Evolutionary conservation across 2,329 filamentous ascomycete genomes (phyloP).

Genomic region (Dendryphion nanum): DNA sequence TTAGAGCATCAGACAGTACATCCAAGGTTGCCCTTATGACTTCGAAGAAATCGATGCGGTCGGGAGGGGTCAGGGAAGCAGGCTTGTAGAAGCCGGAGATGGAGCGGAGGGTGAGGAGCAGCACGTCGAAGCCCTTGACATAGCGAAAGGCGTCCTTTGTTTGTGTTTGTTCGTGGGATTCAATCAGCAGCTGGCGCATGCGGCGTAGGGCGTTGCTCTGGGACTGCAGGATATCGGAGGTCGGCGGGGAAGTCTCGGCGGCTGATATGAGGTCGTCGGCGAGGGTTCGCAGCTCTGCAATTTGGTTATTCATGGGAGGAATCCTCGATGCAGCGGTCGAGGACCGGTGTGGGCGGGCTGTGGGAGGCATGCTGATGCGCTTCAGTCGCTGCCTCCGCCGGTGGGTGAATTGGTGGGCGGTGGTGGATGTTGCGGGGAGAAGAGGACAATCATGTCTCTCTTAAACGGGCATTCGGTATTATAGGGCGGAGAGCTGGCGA

Average conservation of each 20-base stretch:
- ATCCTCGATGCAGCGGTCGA: constrained; percentile 41
- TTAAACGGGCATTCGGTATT: no score
- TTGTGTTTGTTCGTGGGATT: constrained; percentile 48
- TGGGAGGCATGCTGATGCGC: constrained; percentile 30
- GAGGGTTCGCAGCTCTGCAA: constrained; percentile 38
- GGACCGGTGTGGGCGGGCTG: constrained; percentile 36
- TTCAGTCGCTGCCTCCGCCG: constrained; percentile 28
- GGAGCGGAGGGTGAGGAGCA: constrained; percentile 67
- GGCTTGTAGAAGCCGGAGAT: constrained; percentile 76
- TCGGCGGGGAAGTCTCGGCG: constrained; percentile 26
- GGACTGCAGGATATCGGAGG: constrained; percentile 30
- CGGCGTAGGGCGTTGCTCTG: constrained; percentile 58
- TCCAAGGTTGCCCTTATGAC: constrained; percentile 70
- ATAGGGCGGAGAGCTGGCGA: no score
- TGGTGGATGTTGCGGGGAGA: constrained; percentile 15
- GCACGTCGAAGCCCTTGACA: constrained; percentile 71
- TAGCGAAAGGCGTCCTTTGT: constrained; percentile 81
- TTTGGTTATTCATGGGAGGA: constrained; percentile 56
- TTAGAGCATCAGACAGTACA: constrained; percentile 72
- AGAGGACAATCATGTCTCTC: constrained; percentile 30
- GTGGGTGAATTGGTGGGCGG: constrained; percentile 17
- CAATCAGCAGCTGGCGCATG: constrained; percentile 64
- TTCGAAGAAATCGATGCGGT: constrained; percentile 65
- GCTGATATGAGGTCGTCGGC: constrained; percentile 35
- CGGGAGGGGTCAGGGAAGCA: constrained; percentile 58